Percentiles rank a stretch among this genome's conserved stretches.
phyloP scores from a whole-genome alignment of 257 asterid genomes.

The Nicotiana noctiflora region DNA sequence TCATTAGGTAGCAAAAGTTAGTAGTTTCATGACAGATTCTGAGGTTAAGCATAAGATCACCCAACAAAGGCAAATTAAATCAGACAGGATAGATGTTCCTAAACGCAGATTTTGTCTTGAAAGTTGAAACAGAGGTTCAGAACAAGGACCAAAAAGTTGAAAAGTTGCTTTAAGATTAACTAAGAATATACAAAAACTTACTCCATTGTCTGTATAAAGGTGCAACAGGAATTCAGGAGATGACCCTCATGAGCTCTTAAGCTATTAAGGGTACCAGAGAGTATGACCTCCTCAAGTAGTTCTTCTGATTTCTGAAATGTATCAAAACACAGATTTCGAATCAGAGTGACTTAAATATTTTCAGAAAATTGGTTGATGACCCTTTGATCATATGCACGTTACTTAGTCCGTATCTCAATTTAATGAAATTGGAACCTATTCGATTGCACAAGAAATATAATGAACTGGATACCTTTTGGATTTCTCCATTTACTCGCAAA shows the following conservation, averaged over 20 bases:
- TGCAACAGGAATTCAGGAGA: slow-evolving; percentile 57
- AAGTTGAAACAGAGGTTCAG: background rate
- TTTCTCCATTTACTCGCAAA: slow-evolving; percentile 73
- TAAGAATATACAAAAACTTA: slow-evolving; percentile 25
- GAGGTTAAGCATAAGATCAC: background rate
- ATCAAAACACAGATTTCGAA: slow-evolving; percentile 17
- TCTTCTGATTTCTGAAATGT: slow-evolving; percentile 81
- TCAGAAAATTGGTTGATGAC: background rate
- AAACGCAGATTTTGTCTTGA: background rate
- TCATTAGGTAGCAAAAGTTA: background rate
- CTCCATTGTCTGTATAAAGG: slow-evolving; percentile 77
- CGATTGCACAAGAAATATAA: background rate
- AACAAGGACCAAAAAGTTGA: background rate
- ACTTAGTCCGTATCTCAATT: background rate
- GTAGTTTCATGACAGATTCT: background rate
- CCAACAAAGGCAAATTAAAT: background rate
- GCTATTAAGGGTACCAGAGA: slow-evolving; percentile 78
- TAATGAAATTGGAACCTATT: background rate
- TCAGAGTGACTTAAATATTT: slow-evolving; percentile 9
- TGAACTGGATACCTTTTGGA: slow-evolving; percentile 59
- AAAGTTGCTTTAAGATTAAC: background rate
- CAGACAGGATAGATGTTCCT: background rate
- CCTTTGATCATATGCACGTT: background rate
- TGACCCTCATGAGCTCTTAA: slow-evolving; percentile 45
- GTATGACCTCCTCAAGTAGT: slow-evolving; percentile 85